Percentiles rank a stretch among this genome's conserved stretches.
Evolutionary conservation across 1,284 basidiomycete genomes (phyloP).

Genomic region (Porogramme epimiltina): DNA sequence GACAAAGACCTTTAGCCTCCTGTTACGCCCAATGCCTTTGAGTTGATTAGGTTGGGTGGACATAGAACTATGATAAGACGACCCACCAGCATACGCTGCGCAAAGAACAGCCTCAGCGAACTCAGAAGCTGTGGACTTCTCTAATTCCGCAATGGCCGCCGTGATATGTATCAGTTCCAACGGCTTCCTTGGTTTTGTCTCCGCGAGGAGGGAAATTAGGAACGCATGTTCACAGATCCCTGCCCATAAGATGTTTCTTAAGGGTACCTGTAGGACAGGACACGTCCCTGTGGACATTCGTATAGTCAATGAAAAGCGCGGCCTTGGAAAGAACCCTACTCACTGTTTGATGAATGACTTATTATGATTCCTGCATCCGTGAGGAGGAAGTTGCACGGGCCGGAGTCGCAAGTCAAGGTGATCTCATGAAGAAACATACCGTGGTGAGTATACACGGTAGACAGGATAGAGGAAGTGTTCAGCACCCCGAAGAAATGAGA

Average conservation of each 20-base stretch:
- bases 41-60: not conserved
- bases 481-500: no score
- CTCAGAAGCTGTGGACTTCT: slow-evolving; percentile 41
- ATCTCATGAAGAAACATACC: no score
- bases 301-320: not conserved
- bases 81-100: slow-evolving; percentile 64
- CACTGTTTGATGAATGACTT: slow-evolving; percentile 29
- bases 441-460: no score
- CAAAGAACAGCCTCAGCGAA: slow-evolving; percentile 64
- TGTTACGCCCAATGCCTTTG: slow-evolving; percentile 51
- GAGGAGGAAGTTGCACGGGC: slow-evolving; percentile 29
- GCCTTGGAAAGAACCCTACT: not conserved
- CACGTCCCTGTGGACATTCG: slow-evolving; percentile 26
- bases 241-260: slow-evolving; percentile 55
- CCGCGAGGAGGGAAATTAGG: slow-evolving; percentile 48
- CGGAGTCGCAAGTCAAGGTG: no score
- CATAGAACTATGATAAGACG: slow-evolving; percentile 9
- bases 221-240: slow-evolving; percentile 39
- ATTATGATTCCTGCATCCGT: slow-evolving; percentile 34
- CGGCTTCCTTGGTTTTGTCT: slow-evolving; percentile 34
- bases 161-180: slow-evolving; percentile 43
- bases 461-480: no score
- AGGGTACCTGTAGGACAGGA: slow-evolving; percentile 35
- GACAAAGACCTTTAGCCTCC: slow-evolving; percentile 72
- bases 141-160: slow-evolving; percentile 42